phyloP scores from a whole-genome alignment of 2,329 filamentous ascomycete species.

The Claviceps lovelessii region DNA sequence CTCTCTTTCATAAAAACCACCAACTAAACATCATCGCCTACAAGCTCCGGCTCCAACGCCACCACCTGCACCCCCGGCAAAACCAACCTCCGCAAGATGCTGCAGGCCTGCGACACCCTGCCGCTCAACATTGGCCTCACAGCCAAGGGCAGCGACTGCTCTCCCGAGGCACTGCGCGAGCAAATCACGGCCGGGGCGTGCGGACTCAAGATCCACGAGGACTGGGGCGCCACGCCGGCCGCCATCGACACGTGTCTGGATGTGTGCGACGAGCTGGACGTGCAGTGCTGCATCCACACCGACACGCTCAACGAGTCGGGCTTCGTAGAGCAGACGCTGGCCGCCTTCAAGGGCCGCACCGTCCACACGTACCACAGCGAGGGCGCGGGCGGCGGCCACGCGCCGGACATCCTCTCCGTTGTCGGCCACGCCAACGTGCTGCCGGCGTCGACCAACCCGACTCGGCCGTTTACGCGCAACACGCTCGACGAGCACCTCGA shows the following conservation, averaged over 20 bases:
- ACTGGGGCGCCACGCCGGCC: slow-evolving; percentile 85
- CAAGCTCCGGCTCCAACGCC: slow-evolving; percentile 70
- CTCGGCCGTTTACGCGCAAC: slow-evolving; percentile 77
- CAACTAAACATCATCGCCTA: background rate
- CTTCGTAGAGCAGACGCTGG: slow-evolving; percentile 86
- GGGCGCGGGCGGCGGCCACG: slow-evolving; percentile 86
- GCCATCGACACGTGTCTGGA: slow-evolving; percentile 77
- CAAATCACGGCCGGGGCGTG: slow-evolving; percentile 74
- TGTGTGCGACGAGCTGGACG: slow-evolving; percentile 80
- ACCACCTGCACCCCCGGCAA: slow-evolving; percentile 87
- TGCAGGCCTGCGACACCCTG: slow-evolving; percentile 68
- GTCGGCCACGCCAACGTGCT: slow-evolving; percentile 82
- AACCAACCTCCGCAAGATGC: slow-evolving; percentile 73
- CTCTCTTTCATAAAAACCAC: background rate
- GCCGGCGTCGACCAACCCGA: slow-evolving; percentile 84
- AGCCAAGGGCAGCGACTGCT: slow-evolving; percentile 82
- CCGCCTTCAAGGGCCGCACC: slow-evolving; percentile 69
- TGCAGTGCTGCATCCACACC: slow-evolving; percentile 89
- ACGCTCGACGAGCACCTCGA: slow-evolving; percentile 93
- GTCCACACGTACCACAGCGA: slow-evolving; percentile 98
- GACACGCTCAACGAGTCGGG: slow-evolving; percentile 94
- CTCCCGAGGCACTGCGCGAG: slow-evolving; percentile 55
- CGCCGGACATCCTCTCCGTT: slow-evolving; percentile 88
- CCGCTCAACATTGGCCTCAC: slow-evolving; percentile 86
- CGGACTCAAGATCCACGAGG: slow-evolving; percentile 87